Base-by-base conservation (phyloP, 202 grass and related monocot genomes). In the Carex sylvatica region DNA sequence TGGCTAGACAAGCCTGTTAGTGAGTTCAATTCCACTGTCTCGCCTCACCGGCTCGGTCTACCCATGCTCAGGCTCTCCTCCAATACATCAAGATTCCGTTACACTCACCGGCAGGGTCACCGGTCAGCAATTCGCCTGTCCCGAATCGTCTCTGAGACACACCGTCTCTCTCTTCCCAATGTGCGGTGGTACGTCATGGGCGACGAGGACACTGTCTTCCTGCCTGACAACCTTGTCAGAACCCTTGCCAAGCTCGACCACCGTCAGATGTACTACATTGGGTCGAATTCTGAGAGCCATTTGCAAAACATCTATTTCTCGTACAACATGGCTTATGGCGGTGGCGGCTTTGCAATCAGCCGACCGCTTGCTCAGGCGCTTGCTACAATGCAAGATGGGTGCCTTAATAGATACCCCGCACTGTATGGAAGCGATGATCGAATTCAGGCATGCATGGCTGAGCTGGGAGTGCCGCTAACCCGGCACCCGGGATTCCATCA, bases 241-340 rank as follows among this genome's bases (percentile, higher is more conserved):
- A 88, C 92, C 13, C 92, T 98, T 33, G 54, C 80, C 77, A 80
- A 83, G 79, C 89, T 98, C 73, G 96, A 99, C 44, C 91, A 99
- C 87, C 86, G 87, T 35, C 91, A 93, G 70, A 92, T 89, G 0
- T 99, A 99, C 84, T 99, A 99, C 89, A 90, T 99, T 40, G 96
- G 96, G 15, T 90, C 96, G n/a, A 86, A 84, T 66, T 99, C 96
- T 74, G 96, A 99, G 88, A 93, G 91, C 83, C 96, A 99, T 86
- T 85, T 99, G 5, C 96, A 99, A 82, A 99, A 99, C 88, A 93
- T 99, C 40, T 93, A 91, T 85, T 95, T 99, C 88, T 99, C 96
- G 24, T 95, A 95, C 83, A 87, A 88, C 35, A 98, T 98, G 95
- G 95, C 95, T 5, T 98, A 95, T 63, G 95, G 95, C 18, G 95